Base-by-base conservation (phyloP, 257 asterid species). In the Galeopsis tetrahit region DNA sequence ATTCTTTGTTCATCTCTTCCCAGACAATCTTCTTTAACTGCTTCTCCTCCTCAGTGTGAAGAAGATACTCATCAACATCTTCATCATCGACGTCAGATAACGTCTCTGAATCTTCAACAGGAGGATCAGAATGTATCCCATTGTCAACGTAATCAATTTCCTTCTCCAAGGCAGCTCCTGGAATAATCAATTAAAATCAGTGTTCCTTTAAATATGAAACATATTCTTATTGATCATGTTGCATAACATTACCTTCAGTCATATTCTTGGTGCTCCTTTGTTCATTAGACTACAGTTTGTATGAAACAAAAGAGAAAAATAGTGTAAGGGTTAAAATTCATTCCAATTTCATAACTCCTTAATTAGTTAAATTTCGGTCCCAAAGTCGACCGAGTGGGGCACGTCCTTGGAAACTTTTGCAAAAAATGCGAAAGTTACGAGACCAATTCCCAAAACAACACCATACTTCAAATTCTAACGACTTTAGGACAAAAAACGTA, bases 1-100 rank as follows among this genome's bases (percentile, higher is more conserved):
- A 91, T 74, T 93, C 98, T 81, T 76, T 87, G 79, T 91, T 91
- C 86, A 89, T 72, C 82, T 79, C 83, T 79, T 86, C 96, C 98
- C 97, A 93, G 46, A 93, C 81, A 36, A 85, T 80, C 79, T 83
- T 83, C 91, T 88, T 91, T 2, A 59, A 78, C 49, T 44, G 71
- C 75, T 81, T 87, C 83, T 89, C 98, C 85, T 90, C 86, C 76
- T 89, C 88, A 48, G 56, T 89, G 72, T 80, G 84, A 78, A n/a
- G n/a, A n/a, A 93, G 87, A 81, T 89, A 93, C 65, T 73, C 61
- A 39, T 82, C 83, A 46, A 91, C 94, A 91, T 93, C 98, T 8
- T 11, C 43, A 67, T 93, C 98, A 69, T 93, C 98, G 51, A 89
- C 82, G 75, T 93, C 98, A 4, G 96, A 87, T 11, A 90, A 84